Evolutionary conservation across 1,284 basidiomycete genomes (phyloP).

Genomic region (Sporisorium reilianum): DNA sequence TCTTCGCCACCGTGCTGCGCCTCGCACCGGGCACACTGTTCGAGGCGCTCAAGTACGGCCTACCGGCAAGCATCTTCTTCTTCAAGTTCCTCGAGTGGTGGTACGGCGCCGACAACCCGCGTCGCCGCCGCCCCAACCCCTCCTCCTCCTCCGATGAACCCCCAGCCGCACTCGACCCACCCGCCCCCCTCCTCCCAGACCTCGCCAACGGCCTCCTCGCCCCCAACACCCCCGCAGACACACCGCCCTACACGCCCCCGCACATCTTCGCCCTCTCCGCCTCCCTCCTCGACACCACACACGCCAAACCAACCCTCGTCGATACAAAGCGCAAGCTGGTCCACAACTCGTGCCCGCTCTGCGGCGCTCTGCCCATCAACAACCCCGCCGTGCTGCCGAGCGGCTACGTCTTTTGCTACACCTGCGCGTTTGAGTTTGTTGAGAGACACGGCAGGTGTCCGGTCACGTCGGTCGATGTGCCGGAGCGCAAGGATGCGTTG

Average conservation of each 20-base stretch:
- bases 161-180: conserved; percentile 18
- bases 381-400: conserved; percentile 92
- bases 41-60: conserved; percentile 77
- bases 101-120: conserved; percentile 92
- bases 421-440: conserved; percentile 87
- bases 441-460: conserved; percentile 84
- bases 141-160: neutral
- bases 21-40: conserved; percentile 53
- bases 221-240: neutral
- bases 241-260: conserved; percentile 1
- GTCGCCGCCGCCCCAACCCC: conserved; percentile 45
- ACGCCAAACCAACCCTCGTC: conserved; percentile 46
- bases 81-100: conserved; percentile 99
- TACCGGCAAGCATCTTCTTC: conserved; percentile 93
- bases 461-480: conserved; percentile 81
- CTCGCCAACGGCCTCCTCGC: conserved; percentile 9
- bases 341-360: conserved; percentile 88
- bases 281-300: conserved; percentile 23
- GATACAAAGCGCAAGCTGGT: conserved; percentile 32
- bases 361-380: conserved; percentile 76
- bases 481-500: conserved; percentile 78
- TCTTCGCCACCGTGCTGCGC: conserved; percentile 32
- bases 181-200: conserved; percentile 19
- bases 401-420: conserved; percentile 96
- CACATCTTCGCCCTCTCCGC: conserved; percentile 29